Base-by-base conservation (phyloP, 805 yeast genomes). In the Ogataea nakhonphanomensis region DNA sequence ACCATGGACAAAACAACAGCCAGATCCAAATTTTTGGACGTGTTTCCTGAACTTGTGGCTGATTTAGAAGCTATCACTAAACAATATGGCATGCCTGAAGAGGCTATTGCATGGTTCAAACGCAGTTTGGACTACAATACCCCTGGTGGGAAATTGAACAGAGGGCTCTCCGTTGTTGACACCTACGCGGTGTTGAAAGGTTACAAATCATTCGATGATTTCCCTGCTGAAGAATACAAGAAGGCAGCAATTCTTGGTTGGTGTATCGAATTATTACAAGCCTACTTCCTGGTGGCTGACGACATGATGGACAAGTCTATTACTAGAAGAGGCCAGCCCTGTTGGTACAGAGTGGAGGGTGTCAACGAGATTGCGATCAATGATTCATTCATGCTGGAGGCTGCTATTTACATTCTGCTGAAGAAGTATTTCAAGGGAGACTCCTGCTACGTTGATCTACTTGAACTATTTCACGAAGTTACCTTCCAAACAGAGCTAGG, bases 401-500 rank as follows among this genome's bases (percentile, higher is more conserved):
- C 91, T 43, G 88, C 95, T 33, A 89, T 93, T 54, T 93, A 93
- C 68, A 70, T 88, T 45, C 68, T 93, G 48, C 75, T 93, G 67
- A 90, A 89, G 73, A 87, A 83, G 62, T 83, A 93, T 64, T 93
- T 93, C 81, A 81, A 78, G 55, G 54, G 70, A 32, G 96, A 90
- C 50, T 39, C 78, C 5, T 91, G 86, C 70, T 93, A 93, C 60
- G 84, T 87, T 39, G 96, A 93, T 57, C 72, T 93, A 46, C 66
- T 93, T 50, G 99, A 93, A 64, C 74, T 93, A 55, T 89, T 90
- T 79, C 99, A 93, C 62, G 98, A 91, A 62, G 91, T 89, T 42
- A 91, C 99, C 25, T 88, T 91, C 78, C 95, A 89, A 69, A 93
- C 99, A 9, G 99, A 93, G 66, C 74, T 91, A 58, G 99, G 99